phyloP scores from a whole-genome alignment of 192 early-diverging fungal species.

The Helicostylum pulchrum region DNA sequence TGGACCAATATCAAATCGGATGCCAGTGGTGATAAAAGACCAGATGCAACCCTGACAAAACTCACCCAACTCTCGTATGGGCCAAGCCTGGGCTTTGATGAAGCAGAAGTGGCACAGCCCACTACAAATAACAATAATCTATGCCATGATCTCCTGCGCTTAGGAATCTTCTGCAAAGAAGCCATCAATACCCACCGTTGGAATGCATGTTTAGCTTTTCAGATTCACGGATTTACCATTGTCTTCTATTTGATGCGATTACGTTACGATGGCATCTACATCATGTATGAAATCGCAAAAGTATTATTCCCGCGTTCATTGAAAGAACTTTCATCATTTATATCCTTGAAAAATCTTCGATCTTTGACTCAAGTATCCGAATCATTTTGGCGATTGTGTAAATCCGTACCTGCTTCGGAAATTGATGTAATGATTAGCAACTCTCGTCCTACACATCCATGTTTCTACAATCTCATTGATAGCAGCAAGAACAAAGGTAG shows the following conservation, averaged over 20 bases:
- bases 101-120: slow-evolving; percentile 13
- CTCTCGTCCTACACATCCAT: slow-evolving; percentile 11
- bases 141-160: slow-evolving; percentile 13
- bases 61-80: slow-evolving; percentile 13
- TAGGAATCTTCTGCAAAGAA: slow-evolving; percentile 17
- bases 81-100: slow-evolving; percentile 10
- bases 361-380: slow-evolving; percentile 5
- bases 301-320: slow-evolving; percentile 8
- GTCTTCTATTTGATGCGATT: slow-evolving; percentile 19
- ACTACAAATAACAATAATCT: slow-evolving; percentile 10
- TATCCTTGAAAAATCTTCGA: not conserved
- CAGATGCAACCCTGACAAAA: slow-evolving; percentile 17
- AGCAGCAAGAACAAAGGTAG: slow-evolving; percentile 10
- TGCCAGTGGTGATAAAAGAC: too few species aligned
- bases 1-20: slow-evolving; percentile 5
- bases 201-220: slow-evolving; percentile 11
- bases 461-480: slow-evolving; percentile 12
- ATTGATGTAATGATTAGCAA: not conserved
- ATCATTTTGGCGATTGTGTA: not conserved
- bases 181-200: slow-evolving; percentile 13
- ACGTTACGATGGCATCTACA: slow-evolving; percentile 8
- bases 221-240: slow-evolving; percentile 12
- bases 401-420: not conserved
- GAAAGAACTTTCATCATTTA: not conserved
- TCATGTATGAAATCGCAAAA: slow-evolving; percentile 18